These are phyloP conservation scores for Hordeum vulgare DNA, from an alignment of 176 grass and related monocot genomes.

Conservation along the genomic window DNA sequence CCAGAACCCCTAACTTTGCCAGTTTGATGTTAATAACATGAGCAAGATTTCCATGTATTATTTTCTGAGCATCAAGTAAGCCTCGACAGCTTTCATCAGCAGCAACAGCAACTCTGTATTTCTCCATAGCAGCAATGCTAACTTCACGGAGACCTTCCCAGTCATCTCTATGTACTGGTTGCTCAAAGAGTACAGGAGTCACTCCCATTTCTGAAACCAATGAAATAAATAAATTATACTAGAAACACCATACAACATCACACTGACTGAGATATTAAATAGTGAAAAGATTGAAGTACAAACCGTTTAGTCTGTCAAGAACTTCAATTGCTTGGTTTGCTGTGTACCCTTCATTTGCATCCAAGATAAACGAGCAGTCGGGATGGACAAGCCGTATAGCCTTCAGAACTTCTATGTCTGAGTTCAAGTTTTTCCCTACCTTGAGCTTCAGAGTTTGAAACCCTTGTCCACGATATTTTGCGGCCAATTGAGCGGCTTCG, in stretches of 20 bases:
- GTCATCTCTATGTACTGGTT: conserved; percentile 88
- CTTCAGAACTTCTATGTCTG: conserved; percentile 76
- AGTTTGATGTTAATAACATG: conserved; percentile 98
- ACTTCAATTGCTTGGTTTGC: conserved; percentile 86
- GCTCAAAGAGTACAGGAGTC: conserved; percentile 84
- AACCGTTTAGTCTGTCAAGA: conserved; percentile 87
- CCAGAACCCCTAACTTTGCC: conserved; percentile 72
- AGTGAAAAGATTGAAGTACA: neutral
- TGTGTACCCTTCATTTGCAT: conserved; percentile 92
- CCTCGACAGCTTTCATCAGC: conserved; percentile 92
- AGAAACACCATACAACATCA: neutral
- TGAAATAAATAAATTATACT: neutral
- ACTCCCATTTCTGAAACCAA: conserved; percentile 80
- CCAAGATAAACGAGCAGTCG: conserved; percentile 81
- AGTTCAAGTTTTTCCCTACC: conserved; percentile 83
- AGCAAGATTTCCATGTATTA: conserved; percentile 67
- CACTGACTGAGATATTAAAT: neutral
- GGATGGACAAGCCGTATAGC: conserved; percentile 71
- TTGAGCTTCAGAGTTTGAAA: conserved; percentile 91
- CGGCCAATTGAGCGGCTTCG: conserved; percentile 79
- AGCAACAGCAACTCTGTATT: conserved; percentile 71
- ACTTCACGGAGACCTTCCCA: conserved; percentile 80
- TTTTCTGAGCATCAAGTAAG: conserved; percentile 67
- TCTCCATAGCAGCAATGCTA: conserved; percentile 70
- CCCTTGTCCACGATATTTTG: conserved; percentile 70